Base-by-base conservation (phyloP, 129 eudicot genomes). In the Artemisia tridentata region DNA sequence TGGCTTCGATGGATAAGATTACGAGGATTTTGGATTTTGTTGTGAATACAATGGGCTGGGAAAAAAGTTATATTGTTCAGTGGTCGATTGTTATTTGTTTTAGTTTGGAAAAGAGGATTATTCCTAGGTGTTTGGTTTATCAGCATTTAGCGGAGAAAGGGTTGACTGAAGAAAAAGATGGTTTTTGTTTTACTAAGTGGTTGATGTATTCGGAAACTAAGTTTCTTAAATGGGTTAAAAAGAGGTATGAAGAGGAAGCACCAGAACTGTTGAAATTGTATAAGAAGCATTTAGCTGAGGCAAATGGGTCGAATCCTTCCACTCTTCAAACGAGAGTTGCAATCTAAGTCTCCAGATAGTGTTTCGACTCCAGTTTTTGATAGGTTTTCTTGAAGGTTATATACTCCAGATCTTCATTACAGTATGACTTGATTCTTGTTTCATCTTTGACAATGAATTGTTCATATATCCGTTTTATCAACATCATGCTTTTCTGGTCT, bases 21-120 rank as follows among this genome's bases (percentile, higher is more conserved):
- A 65, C 69, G 14, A 18, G 70, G 27, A 57, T 72, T 4, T 69
- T 85, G 85, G 85, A 85, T 72, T 73, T 85, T 55, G 73, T 82
- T 61, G 76, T 79, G 14, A 82, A 82, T 23, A 68, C 78, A 17
- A 80, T 80, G 85, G 81, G 83, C 34, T 82, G 79, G 77, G 71
- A 82, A 63, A 63, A 4, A 38, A 7, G 20, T 63, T 34, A 34
- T 34, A 64, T 84, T n/a, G 43, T 70, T 62, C 61, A 59, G 41
- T 25, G 69, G 71, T 77, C 84, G 3, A 54, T 45, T 17, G 52
- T 76, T 2, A 11, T 80, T 4, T 53, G 68, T 14, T 65, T 68
- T n/a, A 80, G 88, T 72, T 65, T 80, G 18, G 80, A 77, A 57
- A 80, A 80, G 55, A 76, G 88, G 80, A 53, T 84, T 73, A 59